A percentile compares a stretch with the other conserved stretches of the same genome.
phyloP scores from a whole-genome alignment of 306 rosid genomes.

The Rosa chinensis region DNA sequence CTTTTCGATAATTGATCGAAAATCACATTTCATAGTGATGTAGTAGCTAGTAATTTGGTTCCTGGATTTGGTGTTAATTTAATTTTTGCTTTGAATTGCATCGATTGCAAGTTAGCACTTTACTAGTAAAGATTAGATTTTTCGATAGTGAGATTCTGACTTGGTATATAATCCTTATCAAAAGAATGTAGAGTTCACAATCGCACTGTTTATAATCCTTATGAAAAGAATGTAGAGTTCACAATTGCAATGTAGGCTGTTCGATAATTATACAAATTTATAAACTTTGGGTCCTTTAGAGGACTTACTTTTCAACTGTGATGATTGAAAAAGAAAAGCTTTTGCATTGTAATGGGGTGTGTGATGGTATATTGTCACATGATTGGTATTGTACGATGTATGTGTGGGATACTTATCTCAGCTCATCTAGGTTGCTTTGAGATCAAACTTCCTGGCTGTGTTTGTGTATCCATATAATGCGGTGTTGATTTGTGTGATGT shows the following conservation, averaged over 20 bases:
- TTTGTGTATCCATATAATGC: neutral
- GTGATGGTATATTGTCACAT: neutral
- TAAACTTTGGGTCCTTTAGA: neutral
- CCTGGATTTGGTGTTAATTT: neutral
- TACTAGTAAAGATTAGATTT: neutral
- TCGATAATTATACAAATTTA: neutral
- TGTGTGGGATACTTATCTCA: neutral
- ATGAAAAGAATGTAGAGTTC: neutral
- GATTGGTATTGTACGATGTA: neutral
- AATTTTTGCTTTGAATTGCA: neutral
- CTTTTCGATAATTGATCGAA: neutral
- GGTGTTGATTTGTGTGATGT: neutral
- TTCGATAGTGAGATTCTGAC: neutral
- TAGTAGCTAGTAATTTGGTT: neutral
- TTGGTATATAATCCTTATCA: neutral
- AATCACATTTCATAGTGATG: neutral
- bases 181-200: neutral
- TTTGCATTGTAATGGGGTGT: neutral
- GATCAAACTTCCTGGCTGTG: neutral
- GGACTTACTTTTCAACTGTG: neutral
- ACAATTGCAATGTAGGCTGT: neutral
- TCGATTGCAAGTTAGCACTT: neutral
- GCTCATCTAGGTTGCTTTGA: neutral
- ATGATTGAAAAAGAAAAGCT: neutral
- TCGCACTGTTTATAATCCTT: neutral